Evolutionary conservation across 2,329 filamentous ascomycete genomes (phyloP), one percentile per base, ranked within the genome.

Genomic region (Fusarium guadeloupense): DNA sequence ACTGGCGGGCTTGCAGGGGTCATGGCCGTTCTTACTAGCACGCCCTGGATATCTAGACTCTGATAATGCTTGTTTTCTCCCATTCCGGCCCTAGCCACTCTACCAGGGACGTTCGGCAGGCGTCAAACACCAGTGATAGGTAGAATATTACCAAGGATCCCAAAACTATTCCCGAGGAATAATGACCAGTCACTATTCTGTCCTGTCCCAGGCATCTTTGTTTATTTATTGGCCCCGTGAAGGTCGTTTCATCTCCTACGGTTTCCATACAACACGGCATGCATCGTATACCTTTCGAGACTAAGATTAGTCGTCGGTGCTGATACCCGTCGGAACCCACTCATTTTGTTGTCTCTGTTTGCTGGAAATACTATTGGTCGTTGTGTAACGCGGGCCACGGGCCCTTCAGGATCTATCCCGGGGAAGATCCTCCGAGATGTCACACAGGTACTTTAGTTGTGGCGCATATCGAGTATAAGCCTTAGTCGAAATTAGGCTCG

Each of bases 101-200:
- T 23, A 38, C 35, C 9, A 23, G 19, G 19, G 9, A 23, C 35
- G 16, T 19, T 38, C 19, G 19, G 21, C 40, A 43, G 16, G 40
- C 40, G 17, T 9, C 40, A 43, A 43, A 26, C 26, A n/a, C 40
- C 26, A n/a, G 26, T 43, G 26, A 31, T 43, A 43, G 26, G 26
- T 43, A 9, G 16, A 43, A 31, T 16, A 17, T 43, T 43, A 21
- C 40, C 40, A 43, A 20, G 26, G 21, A 43, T 43, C 40, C 13
- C 26, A n/a, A 43, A 43, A 21, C 19, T 20, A 31, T 43, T 43
- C 17, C n/a, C 19, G 40, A 43, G 40, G 40, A 42, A 43, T 9
- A 43, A 43, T 31, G 40, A 43, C 26, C 40, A 43, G 40, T 43
- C 40, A 43, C 16, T 30, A 43, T 43, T 33, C 26, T 43, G 26